Conservation (phyloP, 495 filamentous ascomycete species). For the Penicillium coffeae region DNA sequence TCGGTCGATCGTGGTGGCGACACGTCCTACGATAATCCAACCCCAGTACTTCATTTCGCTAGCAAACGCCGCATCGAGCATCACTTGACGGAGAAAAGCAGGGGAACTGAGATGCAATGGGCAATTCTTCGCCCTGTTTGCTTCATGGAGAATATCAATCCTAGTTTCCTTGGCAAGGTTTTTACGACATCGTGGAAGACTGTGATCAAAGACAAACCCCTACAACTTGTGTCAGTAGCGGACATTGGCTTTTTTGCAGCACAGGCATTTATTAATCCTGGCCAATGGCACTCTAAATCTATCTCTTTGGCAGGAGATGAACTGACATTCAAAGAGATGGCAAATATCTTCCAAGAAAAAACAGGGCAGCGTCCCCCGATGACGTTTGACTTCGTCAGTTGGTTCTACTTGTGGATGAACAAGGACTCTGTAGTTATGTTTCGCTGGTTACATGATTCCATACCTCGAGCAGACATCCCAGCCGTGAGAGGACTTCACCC, state of each 20-base stretch:
- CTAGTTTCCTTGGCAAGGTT: slow-evolving; percentile 55
- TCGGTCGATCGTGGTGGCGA: slow-evolving; percentile 67
- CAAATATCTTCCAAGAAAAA: slow-evolving; percentile 45
- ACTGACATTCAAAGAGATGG: slow-evolving; percentile 48
- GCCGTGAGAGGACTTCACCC: slow-evolving; percentile 49
- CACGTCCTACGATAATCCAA: slow-evolving; percentile 51
- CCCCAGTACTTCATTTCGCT: slow-evolving; percentile 59
- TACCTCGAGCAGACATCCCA: slow-evolving; percentile 57
- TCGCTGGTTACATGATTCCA: slow-evolving; percentile 57
- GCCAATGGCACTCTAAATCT: slow-evolving; percentile 40
- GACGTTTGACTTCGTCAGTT: slow-evolving; percentile 40
- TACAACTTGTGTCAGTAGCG: slow-evolving; percentile 54
- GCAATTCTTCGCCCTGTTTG: slow-evolving; percentile 60
- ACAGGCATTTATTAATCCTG: slow-evolving; percentile 52
- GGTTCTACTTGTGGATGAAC: slow-evolving; percentile 41
- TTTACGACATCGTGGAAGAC: slow-evolving; percentile 52
- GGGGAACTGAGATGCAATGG: slow-evolving; percentile 49
- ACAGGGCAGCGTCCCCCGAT: slow-evolving; percentile 48
- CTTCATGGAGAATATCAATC: slow-evolving; percentile 64
- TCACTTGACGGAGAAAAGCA: slow-evolving; percentile 48
- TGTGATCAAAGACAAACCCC: slow-evolving; percentile 42
- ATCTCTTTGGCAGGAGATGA: slow-evolving; percentile 59
- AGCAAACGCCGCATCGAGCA: slow-evolving; percentile 63
- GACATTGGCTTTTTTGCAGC: slow-evolving; percentile 67
- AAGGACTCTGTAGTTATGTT: slow-evolving; percentile 60